Evolutionary conservation across 495 filamentous ascomycete species (phyloP).

Genomic region (Aspergillus mulundensis): DNA sequence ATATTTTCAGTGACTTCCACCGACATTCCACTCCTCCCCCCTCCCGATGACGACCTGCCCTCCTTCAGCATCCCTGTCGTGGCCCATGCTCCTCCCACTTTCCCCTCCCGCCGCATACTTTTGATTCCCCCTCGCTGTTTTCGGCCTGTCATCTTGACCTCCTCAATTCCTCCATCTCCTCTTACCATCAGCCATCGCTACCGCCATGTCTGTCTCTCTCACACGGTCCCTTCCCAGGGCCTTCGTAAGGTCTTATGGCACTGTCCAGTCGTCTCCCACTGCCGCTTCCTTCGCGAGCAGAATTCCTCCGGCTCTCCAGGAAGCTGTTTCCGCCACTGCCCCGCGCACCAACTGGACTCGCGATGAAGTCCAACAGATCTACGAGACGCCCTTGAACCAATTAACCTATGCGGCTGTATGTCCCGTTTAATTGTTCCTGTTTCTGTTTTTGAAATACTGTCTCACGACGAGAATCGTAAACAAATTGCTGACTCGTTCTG

Average conservation of each 20-base stretch:
- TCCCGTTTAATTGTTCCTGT: neutral
- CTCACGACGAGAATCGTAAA: neutral
- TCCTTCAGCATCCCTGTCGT: neutral
- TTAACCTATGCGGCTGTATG: slow-evolving; percentile 69
- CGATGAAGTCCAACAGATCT: slow-evolving; percentile 71
- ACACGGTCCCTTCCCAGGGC: slow-evolving; percentile 28
- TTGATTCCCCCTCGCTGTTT: neutral
- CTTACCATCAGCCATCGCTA: slow-evolving; percentile 6
- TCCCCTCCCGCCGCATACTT: slow-evolving; percentile 5
- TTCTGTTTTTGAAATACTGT: neutral
- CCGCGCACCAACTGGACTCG: slow-evolving; percentile 72
- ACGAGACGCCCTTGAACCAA: slow-evolving; percentile 72
- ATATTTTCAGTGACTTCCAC: neutral
- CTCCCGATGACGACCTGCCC: neutral
- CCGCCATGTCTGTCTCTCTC: slow-evolving; percentile 30
- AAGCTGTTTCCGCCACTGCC: slow-evolving; percentile 52
- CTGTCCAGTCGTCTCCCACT: slow-evolving; percentile 37
- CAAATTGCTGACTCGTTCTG: neutral
- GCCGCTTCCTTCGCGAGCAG: slow-evolving; percentile 28
- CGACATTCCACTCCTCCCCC: neutral
- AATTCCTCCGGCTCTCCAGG: slow-evolving; percentile 39
- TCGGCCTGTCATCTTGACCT: neutral
- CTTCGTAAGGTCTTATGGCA: slow-evolving; percentile 39
- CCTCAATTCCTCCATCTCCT: neutral
- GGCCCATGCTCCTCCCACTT: slow-evolving; percentile 3